Percentiles rank a stretch among this genome's conserved stretches.
Conservation (phyloP, 495 filamentous ascomycete genomes). For the Halenospora varia region DNA sequence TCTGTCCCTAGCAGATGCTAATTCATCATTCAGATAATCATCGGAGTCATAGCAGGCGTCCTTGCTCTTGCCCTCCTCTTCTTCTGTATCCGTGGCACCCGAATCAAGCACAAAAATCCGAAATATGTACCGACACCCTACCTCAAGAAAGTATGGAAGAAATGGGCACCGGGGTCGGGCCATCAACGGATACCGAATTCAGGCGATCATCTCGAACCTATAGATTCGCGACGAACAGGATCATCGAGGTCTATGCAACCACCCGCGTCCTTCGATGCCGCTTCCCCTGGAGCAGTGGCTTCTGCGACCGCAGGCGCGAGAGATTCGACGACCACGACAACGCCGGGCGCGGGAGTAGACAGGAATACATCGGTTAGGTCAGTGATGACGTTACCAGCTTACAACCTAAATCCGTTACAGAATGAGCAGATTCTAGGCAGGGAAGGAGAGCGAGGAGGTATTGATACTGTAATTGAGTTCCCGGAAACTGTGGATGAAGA, state of each 20-base stretch:
- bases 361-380: slow-evolving; percentile 85
- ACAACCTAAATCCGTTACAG: slow-evolving; percentile 60
- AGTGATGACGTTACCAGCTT: slow-evolving; percentile 86
- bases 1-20: not conserved
- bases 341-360: slow-evolving; percentile 50
- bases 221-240: slow-evolving; percentile 4
- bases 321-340: slow-evolving; percentile 2
- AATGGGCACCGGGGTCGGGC: slow-evolving; percentile 46
- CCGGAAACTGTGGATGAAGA: slow-evolving; percentile 53
- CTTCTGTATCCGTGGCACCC: slow-evolving; percentile 44
- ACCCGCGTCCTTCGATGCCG: slow-evolving; percentile 11
- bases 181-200: slow-evolving; percentile 18
- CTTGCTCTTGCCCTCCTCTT: slow-evolving; percentile 40
- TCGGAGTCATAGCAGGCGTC: slow-evolving; percentile 35
- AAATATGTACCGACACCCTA: slow-evolving; percentile 54
- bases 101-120: slow-evolving; percentile 38
- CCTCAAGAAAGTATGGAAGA: slow-evolving; percentile 57
- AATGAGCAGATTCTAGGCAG: slow-evolving; percentile 83
- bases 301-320: slow-evolving; percentile 4
- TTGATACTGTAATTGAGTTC: slow-evolving; percentile 87
- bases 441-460: slow-evolving; percentile 87
- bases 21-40: slow-evolving; percentile 25
- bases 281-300: slow-evolving; percentile 12
- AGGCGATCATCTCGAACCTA: slow-evolving; percentile 25
- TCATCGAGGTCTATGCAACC: slow-evolving; percentile 14